These are phyloP conservation scores for Hymenoscyphus albidus DNA, from an alignment of 2,329 filamentous ascomycete species.

Conservation along the genomic window DNA sequence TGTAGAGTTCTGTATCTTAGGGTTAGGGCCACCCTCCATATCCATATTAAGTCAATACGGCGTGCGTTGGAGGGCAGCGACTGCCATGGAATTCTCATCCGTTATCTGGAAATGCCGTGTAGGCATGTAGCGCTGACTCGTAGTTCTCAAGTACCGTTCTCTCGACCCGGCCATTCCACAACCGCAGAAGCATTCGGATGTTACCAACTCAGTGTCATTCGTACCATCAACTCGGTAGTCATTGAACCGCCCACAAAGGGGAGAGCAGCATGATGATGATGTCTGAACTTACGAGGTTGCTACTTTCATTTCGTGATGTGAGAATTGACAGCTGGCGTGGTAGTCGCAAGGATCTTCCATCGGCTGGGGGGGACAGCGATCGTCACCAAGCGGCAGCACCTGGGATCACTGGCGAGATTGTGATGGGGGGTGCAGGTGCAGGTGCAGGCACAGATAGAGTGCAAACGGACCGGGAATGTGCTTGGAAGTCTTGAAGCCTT, in stretches of 20 bases:
- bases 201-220: neutral
- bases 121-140: neutral
- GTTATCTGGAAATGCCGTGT: neutral
- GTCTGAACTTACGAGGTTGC: neutral
- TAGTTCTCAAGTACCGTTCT: neutral
- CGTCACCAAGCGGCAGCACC: constrained; percentile 5
- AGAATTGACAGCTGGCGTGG: constrained; percentile 16
- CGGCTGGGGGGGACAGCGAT: neutral
- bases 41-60: no score
- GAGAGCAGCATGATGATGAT: neutral
- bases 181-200: neutral
- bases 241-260: neutral
- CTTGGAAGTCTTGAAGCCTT: neutral
- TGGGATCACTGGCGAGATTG: neutral
- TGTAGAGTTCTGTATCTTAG: neutral
- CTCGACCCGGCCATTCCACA: neutral
- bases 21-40: neutral
- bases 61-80: neutral
- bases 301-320: constrained; percentile 3
- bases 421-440: no score
- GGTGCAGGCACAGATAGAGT: no score
- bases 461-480: neutral
- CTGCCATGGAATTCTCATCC: neutral
- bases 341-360: constrained; percentile 3
- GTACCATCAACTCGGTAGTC: neutral